Evolutionary conservation across 441 rosid species (phyloP), one percentile per base, ranked within the genome.

Genomic region (Breynia disticha): DNA sequence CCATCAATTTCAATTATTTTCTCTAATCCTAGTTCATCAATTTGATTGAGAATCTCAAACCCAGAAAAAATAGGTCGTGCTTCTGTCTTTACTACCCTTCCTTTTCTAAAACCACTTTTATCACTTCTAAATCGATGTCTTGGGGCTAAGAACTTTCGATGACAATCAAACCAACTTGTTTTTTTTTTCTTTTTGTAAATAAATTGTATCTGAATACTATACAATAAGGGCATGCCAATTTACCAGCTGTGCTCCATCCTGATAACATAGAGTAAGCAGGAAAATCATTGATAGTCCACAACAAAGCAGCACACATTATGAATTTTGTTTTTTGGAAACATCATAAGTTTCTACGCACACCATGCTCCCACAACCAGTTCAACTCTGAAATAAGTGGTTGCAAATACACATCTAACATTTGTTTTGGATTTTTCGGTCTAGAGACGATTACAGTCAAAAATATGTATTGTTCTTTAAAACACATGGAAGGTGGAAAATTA

Each of bases 251-350:
- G 43, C 9, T 39, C 4, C 15, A 39, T 2, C 43, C 15, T 39
- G 9, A 39, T 13, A 39, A 39, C 43, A 39, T 39, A 8, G 43
- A 39, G 15, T 39, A 39, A 9, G 43, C 43, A 8, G 15, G 43
- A 12, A 49, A 49, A 12, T 49, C 53, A 22, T 28, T 22, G 14
- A 49, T 49, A 14, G 53, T 49, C 53, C 38, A 49, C 6, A 49
- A 14, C 7, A 22, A 11, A 14, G 38, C 38, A 1, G 1, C 38
- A 12, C 18, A 6, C 0, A 49, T 12, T 0, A 3, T 1, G 9
- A 49, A 49, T 49, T 49, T 22, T 22, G 1, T 12, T 49, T 20
- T 0, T 1, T 21, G 14, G 16, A 49, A 22, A 22, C 16, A 22
- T 49, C 53, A 20, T 49, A 49, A 21, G 38, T 15, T 3, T 9